phyloP scores from a whole-genome alignment of 441 rosid species.

The Aleurites moluccanus region DNA sequence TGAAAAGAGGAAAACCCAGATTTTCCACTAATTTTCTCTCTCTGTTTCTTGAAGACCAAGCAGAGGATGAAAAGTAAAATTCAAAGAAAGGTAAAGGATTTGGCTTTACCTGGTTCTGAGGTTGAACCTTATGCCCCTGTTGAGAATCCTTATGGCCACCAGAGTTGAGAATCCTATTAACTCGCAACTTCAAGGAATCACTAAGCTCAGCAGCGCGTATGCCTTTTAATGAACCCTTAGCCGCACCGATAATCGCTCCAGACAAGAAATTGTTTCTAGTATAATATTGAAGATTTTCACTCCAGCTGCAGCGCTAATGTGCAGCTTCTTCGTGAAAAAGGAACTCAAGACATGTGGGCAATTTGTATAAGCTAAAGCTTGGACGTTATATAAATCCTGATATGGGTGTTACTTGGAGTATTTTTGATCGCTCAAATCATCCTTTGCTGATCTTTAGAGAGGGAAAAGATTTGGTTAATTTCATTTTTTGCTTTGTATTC shows the following conservation, averaged over 20 bases:
- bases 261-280: constrained; percentile 53
- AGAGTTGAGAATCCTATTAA: constrained; percentile 50
- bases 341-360: constrained; percentile 61
- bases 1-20: too few relatives aligned
- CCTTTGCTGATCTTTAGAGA: constrained; percentile 28
- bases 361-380: constrained; percentile 45
- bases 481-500: too few relatives aligned
- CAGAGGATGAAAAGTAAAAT: too few relatives aligned
- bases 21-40: too few relatives aligned
- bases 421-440: constrained; percentile 24
- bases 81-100: too few relatives aligned
- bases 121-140: too few relatives aligned
- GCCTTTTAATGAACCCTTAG: constrained; percentile 44
- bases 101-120: too few relatives aligned
- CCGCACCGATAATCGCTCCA: constrained; percentile 48
- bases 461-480: too few relatives aligned
- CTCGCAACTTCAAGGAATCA: constrained; percentile 48
- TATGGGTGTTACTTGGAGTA: constrained; percentile 49
- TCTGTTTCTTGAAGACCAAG: too few relatives aligned
- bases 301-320: constrained; percentile 53
- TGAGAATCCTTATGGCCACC: too few relatives aligned
- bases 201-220: constrained; percentile 48
- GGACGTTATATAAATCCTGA: constrained; percentile 45
- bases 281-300: constrained; percentile 57
- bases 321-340: constrained; percentile 55